Evolutionary conservation across 202 grass and related monocot species (phyloP), one percentile per base, ranked within the genome.

Genomic region (Eragrostis tef): DNA sequence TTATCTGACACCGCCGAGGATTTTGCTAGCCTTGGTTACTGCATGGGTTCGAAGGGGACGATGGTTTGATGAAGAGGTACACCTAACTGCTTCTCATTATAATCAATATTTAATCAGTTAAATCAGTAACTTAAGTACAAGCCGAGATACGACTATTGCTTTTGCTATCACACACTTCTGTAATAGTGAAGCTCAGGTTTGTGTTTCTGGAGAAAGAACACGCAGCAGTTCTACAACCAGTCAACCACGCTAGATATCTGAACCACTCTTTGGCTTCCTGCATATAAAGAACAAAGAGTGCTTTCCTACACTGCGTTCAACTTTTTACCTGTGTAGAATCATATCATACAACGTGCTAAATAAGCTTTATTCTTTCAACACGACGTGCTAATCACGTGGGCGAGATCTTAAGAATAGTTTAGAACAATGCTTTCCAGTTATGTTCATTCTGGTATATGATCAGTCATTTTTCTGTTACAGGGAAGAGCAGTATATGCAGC

Each of bases 21-120:
- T 99, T 78, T 91, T 99, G 78, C 93, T 99, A 64, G 96, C 93
- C 45, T 84, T 99, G 79, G 93, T 99, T 73, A 99, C 85, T 76
- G 90, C 96, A 79, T 99, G 96, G 96, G 87, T 99, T 86, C 96
- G 90, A 49, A 83, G 89, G 82, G 93, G 96, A 17, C 85, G 96
- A 70, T 99, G 96, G 96, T 99, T 99, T 59, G 96, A 99, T 69
- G 96, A 93, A 50, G 86, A 99, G 88, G 96, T 99, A 90, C 41
- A 44, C 9, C 12, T 9, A 56, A 68, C 13, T 70, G n/a, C 58
- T 72, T 86, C 36, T 51, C 17, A 70, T 13, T 16, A 26, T 78
- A 27, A 47, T 50, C 73, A 64, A 4, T 66, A 44, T 29, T 21
- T 69, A 49, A 63, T 45, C 1, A 56, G 24, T 53, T 34, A 26